These are phyloP conservation scores for Striga asiatica DNA, from an alignment of 257 asterid genomes.

Conservation along the genomic window DNA sequence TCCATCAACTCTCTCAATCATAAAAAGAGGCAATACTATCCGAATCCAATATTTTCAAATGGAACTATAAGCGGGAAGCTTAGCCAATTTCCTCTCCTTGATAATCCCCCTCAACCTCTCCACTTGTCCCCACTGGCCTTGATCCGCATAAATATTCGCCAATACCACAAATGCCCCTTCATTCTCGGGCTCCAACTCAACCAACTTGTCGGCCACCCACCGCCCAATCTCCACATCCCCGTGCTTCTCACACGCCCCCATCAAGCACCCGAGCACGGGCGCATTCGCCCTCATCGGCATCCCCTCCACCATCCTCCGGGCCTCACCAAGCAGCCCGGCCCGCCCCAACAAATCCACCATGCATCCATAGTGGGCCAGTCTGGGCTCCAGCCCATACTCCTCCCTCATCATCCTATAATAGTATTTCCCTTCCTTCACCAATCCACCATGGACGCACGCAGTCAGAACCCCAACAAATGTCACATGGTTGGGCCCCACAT, in stretches of 20 bases:
- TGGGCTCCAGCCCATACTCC: conserved; percentile 43
- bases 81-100: conserved; percentile 53
- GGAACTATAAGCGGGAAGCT: conserved; percentile 62
- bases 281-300: conserved; percentile 88
- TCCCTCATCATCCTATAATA: conserved; percentile 57
- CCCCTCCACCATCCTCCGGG: conserved; percentile 50
- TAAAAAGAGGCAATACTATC: too few species aligned
- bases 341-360: conserved; percentile 84
- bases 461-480: conserved; percentile 76
- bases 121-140: conserved; percentile 69
- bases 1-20: too few species aligned
- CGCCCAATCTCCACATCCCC: conserved; percentile 72
- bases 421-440: conserved; percentile 57
- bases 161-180: conserved; percentile 74
- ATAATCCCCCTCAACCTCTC: conserved; percentile 48
- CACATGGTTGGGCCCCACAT: conserved; percentile 59
- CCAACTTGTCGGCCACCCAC: conserved; percentile 63
- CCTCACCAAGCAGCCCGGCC: conserved; percentile 69
- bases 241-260: conserved; percentile 90
- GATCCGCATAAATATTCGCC: conserved; percentile 77
- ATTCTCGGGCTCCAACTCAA: conserved; percentile 67
- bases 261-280: conserved; percentile 77
- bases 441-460: conserved; percentile 94
- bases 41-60: too few species aligned
- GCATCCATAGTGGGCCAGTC: conserved; percentile 75